Conservation (phyloP, 345 rosid species). For the Eucalyptus globulus region DNA sequence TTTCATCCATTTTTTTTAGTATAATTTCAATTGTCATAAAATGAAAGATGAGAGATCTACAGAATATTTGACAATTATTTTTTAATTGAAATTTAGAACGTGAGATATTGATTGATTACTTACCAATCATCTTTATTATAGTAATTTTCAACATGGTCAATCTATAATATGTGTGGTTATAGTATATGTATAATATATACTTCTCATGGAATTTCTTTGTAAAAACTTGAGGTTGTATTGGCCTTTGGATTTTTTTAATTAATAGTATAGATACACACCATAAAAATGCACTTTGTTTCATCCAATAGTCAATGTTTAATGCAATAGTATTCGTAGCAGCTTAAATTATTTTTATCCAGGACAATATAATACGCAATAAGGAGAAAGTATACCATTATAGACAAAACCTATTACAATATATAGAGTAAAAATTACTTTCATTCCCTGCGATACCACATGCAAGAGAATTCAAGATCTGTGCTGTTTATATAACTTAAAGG, state of each 20-base stretch:
- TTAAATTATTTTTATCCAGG: background rate
- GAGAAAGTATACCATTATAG: background rate
- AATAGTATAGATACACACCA: background rate
- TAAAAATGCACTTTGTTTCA: background rate
- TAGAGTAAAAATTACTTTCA: background rate
- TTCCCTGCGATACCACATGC: background rate
- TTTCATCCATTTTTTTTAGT: background rate
- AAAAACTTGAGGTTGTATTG: background rate
- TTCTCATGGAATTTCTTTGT: background rate
- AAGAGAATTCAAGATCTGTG: background rate
- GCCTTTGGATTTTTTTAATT: background rate
- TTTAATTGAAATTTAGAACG: background rate
- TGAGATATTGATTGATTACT: background rate
- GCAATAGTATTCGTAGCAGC: background rate
- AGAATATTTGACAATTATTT: background rate
- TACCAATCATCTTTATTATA: background rate
- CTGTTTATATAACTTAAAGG: background rate
- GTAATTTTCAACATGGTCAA: background rate
- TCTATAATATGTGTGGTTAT: background rate
- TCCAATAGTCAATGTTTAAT: background rate
- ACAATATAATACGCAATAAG: background rate
- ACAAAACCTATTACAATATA: background rate
- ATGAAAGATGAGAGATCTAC: background rate
- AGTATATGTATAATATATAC: background rate
- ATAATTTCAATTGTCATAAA: background rate